Conservation (phyloP, 208 protist genomes). For the Crithidia sp. region DNA sequence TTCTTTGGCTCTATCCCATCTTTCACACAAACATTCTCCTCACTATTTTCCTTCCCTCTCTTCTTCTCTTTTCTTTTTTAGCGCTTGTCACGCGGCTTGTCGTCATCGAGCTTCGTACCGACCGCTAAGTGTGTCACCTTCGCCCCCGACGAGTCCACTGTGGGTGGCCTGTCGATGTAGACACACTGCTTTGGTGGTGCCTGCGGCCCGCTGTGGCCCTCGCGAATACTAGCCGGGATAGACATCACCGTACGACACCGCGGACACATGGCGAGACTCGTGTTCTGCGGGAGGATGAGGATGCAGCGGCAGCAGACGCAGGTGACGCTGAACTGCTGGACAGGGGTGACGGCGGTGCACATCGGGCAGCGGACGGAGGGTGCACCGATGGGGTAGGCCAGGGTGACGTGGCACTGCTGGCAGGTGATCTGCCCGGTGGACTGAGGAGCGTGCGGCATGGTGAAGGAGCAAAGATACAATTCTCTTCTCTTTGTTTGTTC, state of each 20-base stretch:
- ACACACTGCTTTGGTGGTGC: slow-evolving; percentile 80
- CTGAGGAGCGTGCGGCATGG: slow-evolving; percentile 66
- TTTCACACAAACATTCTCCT: background rate
- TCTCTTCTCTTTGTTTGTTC: background rate
- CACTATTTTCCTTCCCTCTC: background rate
- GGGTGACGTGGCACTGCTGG: slow-evolving; percentile 74
- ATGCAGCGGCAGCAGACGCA: slow-evolving; percentile 84
- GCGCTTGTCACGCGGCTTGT: slow-evolving; percentile 27
- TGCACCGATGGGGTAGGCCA: slow-evolving; percentile 86
- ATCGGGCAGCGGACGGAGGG: slow-evolving; percentile 86
- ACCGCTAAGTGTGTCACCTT: slow-evolving; percentile 65
- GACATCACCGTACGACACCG: slow-evolving; percentile 87
- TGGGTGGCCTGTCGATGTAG: slow-evolving; percentile 76
- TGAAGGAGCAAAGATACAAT: background rate
- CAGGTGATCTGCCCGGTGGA: slow-evolving; percentile 82
- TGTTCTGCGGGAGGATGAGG: slow-evolving; percentile 87
- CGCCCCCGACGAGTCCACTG: slow-evolving; percentile 42
- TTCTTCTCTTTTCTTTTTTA: slow-evolving; percentile 3
- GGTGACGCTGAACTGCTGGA: slow-evolving; percentile 83
- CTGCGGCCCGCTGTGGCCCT: slow-evolving; percentile 55
- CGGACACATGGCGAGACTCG: slow-evolving; percentile 84
- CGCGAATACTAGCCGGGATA: slow-evolving; percentile 82
- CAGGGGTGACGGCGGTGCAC: slow-evolving; percentile 79
- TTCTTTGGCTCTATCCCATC: too few relatives aligned
- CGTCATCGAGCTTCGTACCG: slow-evolving; percentile 79